phyloP scores from a whole-genome alignment of 768 basidiomycete genomes.

The Dentipellis sp. region DNA sequence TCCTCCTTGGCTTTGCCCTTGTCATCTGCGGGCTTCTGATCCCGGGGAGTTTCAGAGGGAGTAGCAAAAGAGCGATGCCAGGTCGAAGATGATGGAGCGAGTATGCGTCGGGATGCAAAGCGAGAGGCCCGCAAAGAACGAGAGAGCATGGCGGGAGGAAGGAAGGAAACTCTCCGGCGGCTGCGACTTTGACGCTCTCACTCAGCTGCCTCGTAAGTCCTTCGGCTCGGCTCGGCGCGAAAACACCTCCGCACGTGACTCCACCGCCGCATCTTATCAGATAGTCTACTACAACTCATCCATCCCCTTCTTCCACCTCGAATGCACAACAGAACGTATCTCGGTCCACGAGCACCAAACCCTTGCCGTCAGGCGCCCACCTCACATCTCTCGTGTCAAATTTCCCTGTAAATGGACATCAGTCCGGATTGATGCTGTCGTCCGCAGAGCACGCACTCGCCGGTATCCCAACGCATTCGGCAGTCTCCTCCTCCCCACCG shows the following conservation, averaged over 20 bases:
- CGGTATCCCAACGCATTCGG: slow-evolving; percentile 86
- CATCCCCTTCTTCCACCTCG: slow-evolving; percentile 9
- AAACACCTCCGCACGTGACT: background rate
- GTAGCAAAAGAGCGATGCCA: slow-evolving; percentile 9
- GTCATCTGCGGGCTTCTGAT: background rate
- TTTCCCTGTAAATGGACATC: slow-evolving; percentile 33
- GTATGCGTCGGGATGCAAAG: slow-evolving; percentile 9
- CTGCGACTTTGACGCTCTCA: background rate
- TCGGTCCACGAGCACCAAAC: slow-evolving; percentile 64
- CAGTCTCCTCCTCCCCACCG: slow-evolving; percentile 60
- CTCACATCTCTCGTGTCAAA: slow-evolving; percentile 62
- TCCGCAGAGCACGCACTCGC: slow-evolving; percentile 45
- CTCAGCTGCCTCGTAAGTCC: background rate
- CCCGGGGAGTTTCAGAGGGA: slow-evolving; percentile 7
- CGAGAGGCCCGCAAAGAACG: slow-evolving; percentile 10
- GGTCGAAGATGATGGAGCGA: background rate
- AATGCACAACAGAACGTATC: slow-evolving; percentile 55
- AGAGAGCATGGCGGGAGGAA: slow-evolving; percentile 9
- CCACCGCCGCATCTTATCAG: background rate
- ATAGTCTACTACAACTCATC: background rate
- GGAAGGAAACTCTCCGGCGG: background rate
- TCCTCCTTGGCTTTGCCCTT: slow-evolving; percentile 3
- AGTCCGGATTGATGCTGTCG: background rate
- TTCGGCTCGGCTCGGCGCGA: background rate
- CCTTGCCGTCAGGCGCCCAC: slow-evolving; percentile 87